Conservation (phyloP, 148 eudicot species). For the Nepenthes mirabilis region DNA sequence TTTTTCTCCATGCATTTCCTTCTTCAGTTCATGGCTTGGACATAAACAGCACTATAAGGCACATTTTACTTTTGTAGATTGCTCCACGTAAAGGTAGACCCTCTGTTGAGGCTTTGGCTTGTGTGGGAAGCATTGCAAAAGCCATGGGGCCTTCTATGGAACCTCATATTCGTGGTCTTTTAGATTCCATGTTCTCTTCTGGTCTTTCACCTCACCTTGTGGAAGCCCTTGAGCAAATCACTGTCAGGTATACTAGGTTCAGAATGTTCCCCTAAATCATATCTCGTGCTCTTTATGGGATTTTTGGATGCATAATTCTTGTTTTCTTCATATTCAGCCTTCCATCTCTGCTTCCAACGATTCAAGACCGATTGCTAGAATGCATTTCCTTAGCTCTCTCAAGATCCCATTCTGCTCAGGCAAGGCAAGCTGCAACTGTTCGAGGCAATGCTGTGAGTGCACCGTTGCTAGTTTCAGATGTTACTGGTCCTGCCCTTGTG, state of each 20-base stretch:
- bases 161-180: conserved; percentile 69
- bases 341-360: conserved; percentile 78
- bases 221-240: conserved; percentile 71
- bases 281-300: neutral
- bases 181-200: conserved; percentile 89
- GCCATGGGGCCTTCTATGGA: conserved; percentile 91
- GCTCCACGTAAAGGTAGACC: conserved; percentile 98
- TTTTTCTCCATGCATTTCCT: neutral
- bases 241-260: conserved; percentile 37
- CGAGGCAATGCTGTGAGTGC: conserved; percentile 31
- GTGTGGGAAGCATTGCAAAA: conserved; percentile 90
- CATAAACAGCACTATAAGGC: neutral
- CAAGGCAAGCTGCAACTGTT: conserved; percentile 38
- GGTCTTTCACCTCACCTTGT: conserved; percentile 78
- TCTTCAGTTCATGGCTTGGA: conserved; percentile 1
- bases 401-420: conserved; percentile 41
- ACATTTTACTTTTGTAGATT: conserved; percentile 38
- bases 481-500: conserved; percentile 58
- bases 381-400: conserved; percentile 74
- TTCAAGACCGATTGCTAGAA: conserved; percentile 77
- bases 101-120: conserved; percentile 87
- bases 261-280: neutral
- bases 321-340: conserved; percentile 35
- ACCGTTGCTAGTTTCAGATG: conserved; percentile 46
- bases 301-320: neutral